These are phyloP conservation scores for Termitomyces sp. DNA, from an alignment of 768 basidiomycete species.

Conservation along the genomic window DNA sequence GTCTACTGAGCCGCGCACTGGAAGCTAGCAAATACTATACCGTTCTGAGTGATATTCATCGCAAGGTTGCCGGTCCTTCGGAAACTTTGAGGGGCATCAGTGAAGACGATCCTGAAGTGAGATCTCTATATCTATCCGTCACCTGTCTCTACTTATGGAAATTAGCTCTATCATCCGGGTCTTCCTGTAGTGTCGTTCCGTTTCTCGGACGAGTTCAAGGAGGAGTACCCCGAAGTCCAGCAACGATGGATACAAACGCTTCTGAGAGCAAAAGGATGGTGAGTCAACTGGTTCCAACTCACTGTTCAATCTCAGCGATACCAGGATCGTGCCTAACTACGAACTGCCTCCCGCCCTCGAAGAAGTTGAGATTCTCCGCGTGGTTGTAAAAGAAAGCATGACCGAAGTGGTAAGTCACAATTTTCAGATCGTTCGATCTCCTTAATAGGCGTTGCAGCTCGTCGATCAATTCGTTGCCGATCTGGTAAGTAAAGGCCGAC, in stretches of 20 bases:
- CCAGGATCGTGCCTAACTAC: slow-evolving; percentile 46
- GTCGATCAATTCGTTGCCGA: slow-evolving; percentile 64
- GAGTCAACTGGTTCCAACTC: slow-evolving; percentile 20
- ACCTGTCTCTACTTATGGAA: slow-evolving; percentile 9
- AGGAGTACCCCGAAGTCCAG: slow-evolving; percentile 50
- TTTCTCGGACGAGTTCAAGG: slow-evolving; percentile 51
- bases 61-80: slow-evolving; percentile 15
- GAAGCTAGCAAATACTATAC: slow-evolving; percentile 50
- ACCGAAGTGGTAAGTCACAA: slow-evolving; percentile 36
- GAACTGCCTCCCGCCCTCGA: slow-evolving; percentile 49
- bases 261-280: slow-evolving; percentile 51
- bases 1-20: slow-evolving; percentile 56
- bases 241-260: slow-evolving; percentile 57
- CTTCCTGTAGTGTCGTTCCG: slow-evolving; percentile 66
- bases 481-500: slow-evolving; percentile 40
- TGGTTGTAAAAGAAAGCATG: slow-evolving; percentile 59
- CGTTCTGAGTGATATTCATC: slow-evolving; percentile 54
- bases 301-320: background rate
- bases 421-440: slow-evolving; percentile 38
- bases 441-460: slow-evolving; percentile 49
- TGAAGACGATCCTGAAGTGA: slow-evolving; percentile 55
- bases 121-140: background rate
- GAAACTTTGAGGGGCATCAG: slow-evolving; percentile 23
- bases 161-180: slow-evolving; percentile 46
- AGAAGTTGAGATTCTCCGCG: slow-evolving; percentile 54